Conservation (phyloP, 495 filamentous ascomycete species). For the Penicillium psychrofluorescens region DNA sequence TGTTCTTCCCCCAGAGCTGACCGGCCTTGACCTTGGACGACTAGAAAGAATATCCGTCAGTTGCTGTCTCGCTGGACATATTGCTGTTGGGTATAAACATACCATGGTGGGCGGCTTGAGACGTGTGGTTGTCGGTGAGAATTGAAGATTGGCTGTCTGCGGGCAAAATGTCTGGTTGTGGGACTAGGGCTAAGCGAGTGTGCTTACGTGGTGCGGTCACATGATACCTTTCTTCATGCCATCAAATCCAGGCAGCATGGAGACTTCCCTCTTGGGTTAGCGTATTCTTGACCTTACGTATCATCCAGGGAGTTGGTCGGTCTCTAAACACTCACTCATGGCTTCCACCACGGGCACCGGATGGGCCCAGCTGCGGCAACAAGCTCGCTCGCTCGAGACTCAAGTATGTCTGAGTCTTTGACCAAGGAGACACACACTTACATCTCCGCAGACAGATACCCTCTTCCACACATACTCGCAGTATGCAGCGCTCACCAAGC, state of each 20-base stretch:
- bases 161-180: constrained; percentile 43
- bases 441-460: constrained; percentile 64
- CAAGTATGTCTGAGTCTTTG: constrained; percentile 52
- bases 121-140: constrained; percentile 44
- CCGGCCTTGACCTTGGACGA: constrained; percentile 92
- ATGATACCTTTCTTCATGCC: constrained; percentile 16
- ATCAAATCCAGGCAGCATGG: background rate
- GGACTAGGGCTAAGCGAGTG: constrained; percentile 46
- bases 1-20: constrained; percentile 97
- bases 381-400: constrained; percentile 82
- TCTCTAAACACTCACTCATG: constrained; percentile 37
- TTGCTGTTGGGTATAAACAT: constrained; percentile 19
- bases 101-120: constrained; percentile 44
- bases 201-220: constrained; percentile 32
- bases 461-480: constrained; percentile 95
- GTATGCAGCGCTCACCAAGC: constrained; percentile 74
- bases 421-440: background rate
- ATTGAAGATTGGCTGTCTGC: constrained; percentile 37
- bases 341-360: constrained; percentile 69
- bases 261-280: constrained; percentile 7
- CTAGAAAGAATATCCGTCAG: constrained; percentile 38
- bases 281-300: background rate
- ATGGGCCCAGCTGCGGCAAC: constrained; percentile 94
- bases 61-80: background rate
- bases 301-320: background rate